Base-by-base conservation (phyloP, 2,329 filamentous ascomycete species). In the Metarhizium sp. region DNA sequence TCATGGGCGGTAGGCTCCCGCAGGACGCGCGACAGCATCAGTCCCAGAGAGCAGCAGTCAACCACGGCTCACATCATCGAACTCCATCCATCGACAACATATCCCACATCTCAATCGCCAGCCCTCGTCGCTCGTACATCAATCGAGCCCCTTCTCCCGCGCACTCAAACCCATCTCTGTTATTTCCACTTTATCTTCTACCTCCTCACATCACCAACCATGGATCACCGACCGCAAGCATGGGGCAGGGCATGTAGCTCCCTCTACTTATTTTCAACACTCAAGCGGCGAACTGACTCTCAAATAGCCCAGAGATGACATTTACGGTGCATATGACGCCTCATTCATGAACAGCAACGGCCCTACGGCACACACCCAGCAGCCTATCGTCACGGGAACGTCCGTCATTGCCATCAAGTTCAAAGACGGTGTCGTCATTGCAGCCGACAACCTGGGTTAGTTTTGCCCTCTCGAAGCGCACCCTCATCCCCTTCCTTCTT, bases 351-450 rank as follows among this genome's bases (percentile, higher is more conserved):
- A 89, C 65, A 77, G 74, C 52, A 78, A 74, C 64, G 79, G 78
- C 55, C 90, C 92, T 57, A 91, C 84, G 69, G 84, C 91, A 67
- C 90, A 95, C 74, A 96, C 94, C 55, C 91, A 96, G 75, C 85
- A 85, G 36, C 94, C 94, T 66, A 87, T 95, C 63, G 94, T 99
- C 59, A 99, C 94, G 53, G 94, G 94, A 68, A 97, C 94, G 51
- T 97, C 94, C 53, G 94, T 99, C 60, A 75, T 99, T 56, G 94
- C 87, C 61, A 81, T 96, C 71, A 97, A 97, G 79, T 99, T 91
- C 81, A 92, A 91, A 68, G 90, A 92, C 63, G 94, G 94, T 68
- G 91, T 99, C 60, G 92, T 95, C 66, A 92, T 99, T 71, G 94
- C 92, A 53, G 90, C 94, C 66, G 94, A 99, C 74, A 99, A 97